Evolutionary conservation across 1,139 yeast genomes (phyloP).

Genomic region (Yamadazyma dendronema): DNA sequence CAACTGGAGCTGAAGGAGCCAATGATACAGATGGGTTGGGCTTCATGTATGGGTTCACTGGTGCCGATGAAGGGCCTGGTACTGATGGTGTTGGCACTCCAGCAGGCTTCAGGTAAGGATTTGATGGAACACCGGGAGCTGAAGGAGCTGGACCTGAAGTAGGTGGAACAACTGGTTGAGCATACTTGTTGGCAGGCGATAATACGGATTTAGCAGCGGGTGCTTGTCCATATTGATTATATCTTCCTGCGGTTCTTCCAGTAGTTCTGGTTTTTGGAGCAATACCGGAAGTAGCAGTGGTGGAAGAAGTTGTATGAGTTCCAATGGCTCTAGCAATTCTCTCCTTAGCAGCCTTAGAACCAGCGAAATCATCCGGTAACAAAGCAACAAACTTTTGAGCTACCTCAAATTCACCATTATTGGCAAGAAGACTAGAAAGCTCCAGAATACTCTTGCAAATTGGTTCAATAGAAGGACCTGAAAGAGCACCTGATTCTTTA

Average conservation of each 20-base stretch:
- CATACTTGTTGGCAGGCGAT: conserved; percentile 9
- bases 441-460: conserved; percentile 65
- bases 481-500: conserved; percentile 35
- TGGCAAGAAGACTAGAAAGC: conserved; percentile 76
- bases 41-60: conserved; percentile 12
- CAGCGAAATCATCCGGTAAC: conserved; percentile 59
- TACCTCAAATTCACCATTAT: conserved; percentile 79
- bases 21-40: too few species aligned
- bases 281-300: conserved; percentile 4
- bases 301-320: conserved; percentile 1
- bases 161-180: conserved; percentile 6
- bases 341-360: conserved; percentile 58
- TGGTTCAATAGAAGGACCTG: conserved; percentile 50
- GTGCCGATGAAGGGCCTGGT: conserved; percentile 1
- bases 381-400: conserved; percentile 70
- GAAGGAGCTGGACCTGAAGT: conserved; percentile 2
- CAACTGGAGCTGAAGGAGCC: too few species aligned
- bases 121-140: conserved; percentile 1
- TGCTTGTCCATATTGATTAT: conserved; percentile 7
- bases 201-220: conserved; percentile 5
- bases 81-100: conserved; percentile 2
- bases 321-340: conserved; percentile 63
- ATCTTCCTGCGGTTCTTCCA: conserved; percentile 2
- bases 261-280: conserved; percentile 3
- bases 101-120: neutral